phyloP scores from a whole-genome alignment of 805 yeast species.

The Yarrowia phangngaensis region DNA sequence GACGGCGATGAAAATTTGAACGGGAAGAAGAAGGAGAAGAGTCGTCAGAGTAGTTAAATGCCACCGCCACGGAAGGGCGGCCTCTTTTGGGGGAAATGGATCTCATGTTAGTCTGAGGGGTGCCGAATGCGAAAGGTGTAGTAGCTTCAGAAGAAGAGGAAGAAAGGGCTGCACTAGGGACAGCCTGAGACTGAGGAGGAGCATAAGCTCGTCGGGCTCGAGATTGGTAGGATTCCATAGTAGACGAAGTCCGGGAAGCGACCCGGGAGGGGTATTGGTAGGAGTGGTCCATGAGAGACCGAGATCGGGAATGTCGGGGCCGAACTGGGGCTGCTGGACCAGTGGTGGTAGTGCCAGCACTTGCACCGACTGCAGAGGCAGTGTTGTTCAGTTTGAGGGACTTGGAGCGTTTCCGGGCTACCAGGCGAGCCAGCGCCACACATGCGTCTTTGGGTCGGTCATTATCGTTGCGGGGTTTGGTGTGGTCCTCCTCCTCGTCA shows the following conservation, averaged over 20 bases:
- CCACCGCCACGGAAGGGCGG: slow-evolving; percentile 24
- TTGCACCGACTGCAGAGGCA: too few species aligned
- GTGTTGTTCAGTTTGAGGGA: slow-evolving; percentile 14
- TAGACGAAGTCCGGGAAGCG: background rate
- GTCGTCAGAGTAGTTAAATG: slow-evolving; percentile 22
- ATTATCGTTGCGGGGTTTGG: too few species aligned
- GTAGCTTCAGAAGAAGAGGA: too few species aligned
- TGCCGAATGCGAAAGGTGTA: too few species aligned
- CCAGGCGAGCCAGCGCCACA: slow-evolving; percentile 25
- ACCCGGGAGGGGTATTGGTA: background rate
- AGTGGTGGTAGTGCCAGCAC: too few species aligned
- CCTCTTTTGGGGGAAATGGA: slow-evolving; percentile 24
- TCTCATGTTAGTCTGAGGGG: slow-evolving; percentile 12
- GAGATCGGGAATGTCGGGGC: slow-evolving; percentile 6
- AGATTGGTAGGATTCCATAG: slow-evolving; percentile 22
- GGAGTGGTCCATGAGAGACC: slow-evolving; percentile 4
- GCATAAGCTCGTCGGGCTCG: slow-evolving; percentile 21
- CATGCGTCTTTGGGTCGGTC: slow-evolving; percentile 27
- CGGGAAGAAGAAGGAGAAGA: background rate
- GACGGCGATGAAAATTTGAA: slow-evolving; percentile 19
- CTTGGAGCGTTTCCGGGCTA: slow-evolving; percentile 23
- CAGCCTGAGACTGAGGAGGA: too few species aligned
- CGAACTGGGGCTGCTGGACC: slow-evolving; percentile 4
- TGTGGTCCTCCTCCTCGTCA: slow-evolving; percentile 2
- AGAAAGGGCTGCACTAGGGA: too few species aligned